Conservation (phyloP, 176 grass and related monocot species). For the Avena insularis region DNA sequence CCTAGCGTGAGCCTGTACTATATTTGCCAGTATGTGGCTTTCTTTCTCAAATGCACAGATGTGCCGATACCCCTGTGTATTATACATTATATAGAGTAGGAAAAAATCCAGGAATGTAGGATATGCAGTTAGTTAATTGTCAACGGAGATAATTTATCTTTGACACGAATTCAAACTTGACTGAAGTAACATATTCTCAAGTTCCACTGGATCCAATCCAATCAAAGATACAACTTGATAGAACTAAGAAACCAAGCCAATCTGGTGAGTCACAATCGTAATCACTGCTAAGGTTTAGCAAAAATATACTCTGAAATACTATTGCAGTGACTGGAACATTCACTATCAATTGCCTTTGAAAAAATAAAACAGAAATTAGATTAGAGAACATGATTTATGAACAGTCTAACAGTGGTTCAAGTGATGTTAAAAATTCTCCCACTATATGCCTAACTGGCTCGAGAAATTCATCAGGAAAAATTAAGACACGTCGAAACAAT, state of each 20-base stretch:
- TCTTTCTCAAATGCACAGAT: conserved; percentile 19
- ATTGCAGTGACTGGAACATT: neutral
- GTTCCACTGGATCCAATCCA: neutral
- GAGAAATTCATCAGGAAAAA: conserved; percentile 35
- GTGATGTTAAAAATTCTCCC: neutral
- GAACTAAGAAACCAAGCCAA: neutral
- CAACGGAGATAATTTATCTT: neutral
- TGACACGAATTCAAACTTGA: neutral
- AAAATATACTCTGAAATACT: neutral
- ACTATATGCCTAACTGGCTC: conserved; percentile 17
- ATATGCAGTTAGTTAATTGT: neutral
- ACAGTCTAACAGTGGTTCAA: neutral
- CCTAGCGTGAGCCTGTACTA: neutral
- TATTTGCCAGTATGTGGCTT: neutral
- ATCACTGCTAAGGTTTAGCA: neutral
- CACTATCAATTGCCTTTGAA: neutral
- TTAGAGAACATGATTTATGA: neutral
- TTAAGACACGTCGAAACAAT: neutral
- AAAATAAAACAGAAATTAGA: neutral
- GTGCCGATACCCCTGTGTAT: neutral
- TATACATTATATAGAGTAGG: neutral
- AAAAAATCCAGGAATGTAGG: neutral
- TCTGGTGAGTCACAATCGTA: neutral
- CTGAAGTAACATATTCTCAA: neutral
- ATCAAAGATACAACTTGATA: neutral